phyloP scores from a whole-genome alignment of 805 yeast species.

The Wickerhamomyces ciferrii region DNA sequence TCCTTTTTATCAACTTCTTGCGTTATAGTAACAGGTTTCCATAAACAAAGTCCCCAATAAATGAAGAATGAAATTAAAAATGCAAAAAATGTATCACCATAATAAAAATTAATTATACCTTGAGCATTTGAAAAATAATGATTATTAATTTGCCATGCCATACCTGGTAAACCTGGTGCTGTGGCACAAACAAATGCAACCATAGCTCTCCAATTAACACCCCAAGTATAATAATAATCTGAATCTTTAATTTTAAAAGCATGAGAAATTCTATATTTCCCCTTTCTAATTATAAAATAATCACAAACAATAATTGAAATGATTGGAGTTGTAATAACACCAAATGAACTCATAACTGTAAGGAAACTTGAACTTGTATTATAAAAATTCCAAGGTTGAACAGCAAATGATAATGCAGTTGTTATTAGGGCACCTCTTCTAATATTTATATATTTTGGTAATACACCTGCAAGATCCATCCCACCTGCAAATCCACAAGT shows the following conservation, averaged over 20 bases:
- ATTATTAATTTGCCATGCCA: constrained; percentile 29
- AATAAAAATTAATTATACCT: constrained; percentile 38
- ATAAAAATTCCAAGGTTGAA: constrained; percentile 33
- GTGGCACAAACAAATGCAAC: constrained; percentile 33
- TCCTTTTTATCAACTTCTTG: constrained; percentile 34
- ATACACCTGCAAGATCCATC: constrained; percentile 21
- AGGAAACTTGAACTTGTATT: constrained; percentile 25
- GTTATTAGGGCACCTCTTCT: constrained; percentile 29
- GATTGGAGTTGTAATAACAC: constrained; percentile 29
- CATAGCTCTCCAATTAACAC: constrained; percentile 38
- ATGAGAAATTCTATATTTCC: constrained; percentile 29
- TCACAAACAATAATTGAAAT: constrained; percentile 33
- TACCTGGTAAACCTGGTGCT: constrained; percentile 48
- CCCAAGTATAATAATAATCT: constrained; percentile 31
- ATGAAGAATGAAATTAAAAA: constrained; percentile 32
- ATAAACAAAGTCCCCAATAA: constrained; percentile 27
- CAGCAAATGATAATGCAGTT: constrained; percentile 26
- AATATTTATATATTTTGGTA: constrained; percentile 25
- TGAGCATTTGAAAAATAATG: constrained; percentile 17
- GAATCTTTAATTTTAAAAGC: constrained; percentile 24
- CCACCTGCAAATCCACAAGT: constrained; percentile 30
- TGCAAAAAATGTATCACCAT: constrained; percentile 39
- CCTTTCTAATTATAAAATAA: constrained; percentile 29
- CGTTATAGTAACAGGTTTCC: constrained; percentile 31
- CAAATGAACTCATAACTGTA: constrained; percentile 29